Evolutionary conservation across 192 early-diverging fungal species (phyloP), one percentile per base, ranked within the genome.

Genomic region (Rhizophagus sp.): DNA sequence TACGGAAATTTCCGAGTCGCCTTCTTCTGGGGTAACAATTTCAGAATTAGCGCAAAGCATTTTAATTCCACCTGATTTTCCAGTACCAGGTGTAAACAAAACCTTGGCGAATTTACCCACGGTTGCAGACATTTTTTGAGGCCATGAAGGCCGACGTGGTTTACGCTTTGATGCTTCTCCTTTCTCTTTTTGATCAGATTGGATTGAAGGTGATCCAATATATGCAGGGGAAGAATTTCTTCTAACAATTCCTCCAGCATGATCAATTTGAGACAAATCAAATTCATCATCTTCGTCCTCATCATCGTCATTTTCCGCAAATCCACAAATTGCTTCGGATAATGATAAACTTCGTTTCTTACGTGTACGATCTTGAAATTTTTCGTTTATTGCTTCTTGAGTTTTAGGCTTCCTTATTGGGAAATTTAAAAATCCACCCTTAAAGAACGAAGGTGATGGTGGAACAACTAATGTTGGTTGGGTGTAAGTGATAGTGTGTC

Each of bases 191-290:
- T 47, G 22, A 22, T 36, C 68, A 19, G 30, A 22, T 24, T 22
- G 22, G n/a, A n/a, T 22, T 36, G 67, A 69, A 69, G 12, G 1
- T 70, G 33, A 44, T 39, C 22, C 68, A n/a, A 44, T 44, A 39
- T 39, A 70, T 67, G 65, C 65, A 33, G 65, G 65, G 13, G 68
- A 70, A 41, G 39, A 70, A 44, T 70, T 70, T 70, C 68, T 70
- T 70, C 22, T 70, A 12, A 30, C 19, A n/a, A 70, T 41, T n/a
- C 33, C 36, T 39, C 36, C 68, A 11, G 68, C 36, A 47, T 41
- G 68, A 70, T 70, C 36, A 44, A 41, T 70, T 22, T 19, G 10
- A 70, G 39, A 70, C 11, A 70, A 41, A 70, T 70, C 68, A 70
- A n/a, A 70, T 8, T 70, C 68, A 2, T 70, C 68, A 70, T 41